A percentile compares a stretch with the other conserved stretches of the same genome.
Evolutionary conservation across 2,329 filamentous ascomycete species (phyloP).

Genomic region (Fusarium pseudoanthophilum): DNA sequence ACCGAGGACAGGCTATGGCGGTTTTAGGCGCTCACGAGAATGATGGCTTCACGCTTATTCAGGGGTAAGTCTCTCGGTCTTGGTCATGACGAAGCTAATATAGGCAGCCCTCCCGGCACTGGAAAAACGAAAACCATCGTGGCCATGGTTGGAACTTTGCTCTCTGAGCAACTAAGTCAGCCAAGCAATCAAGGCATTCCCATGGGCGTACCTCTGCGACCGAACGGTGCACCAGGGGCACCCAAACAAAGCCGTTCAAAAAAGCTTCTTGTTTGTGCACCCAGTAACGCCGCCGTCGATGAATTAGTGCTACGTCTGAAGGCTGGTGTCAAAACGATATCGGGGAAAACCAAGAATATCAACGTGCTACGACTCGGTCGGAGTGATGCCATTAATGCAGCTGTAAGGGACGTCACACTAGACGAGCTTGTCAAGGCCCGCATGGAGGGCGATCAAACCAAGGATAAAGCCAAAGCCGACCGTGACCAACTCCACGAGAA

Average conservation of each 20-base stretch:
- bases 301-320: slow-evolving; percentile 95
- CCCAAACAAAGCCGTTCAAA: slow-evolving; percentile 61
- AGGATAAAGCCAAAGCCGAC: slow-evolving; percentile 65
- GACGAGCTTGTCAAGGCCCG: slow-evolving; percentile 88
- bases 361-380: slow-evolving; percentile 91
- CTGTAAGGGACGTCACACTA: slow-evolving; percentile 89
- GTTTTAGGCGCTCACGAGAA: slow-evolving; percentile 94
- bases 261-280: slow-evolving; percentile 96
- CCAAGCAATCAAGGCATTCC: slow-evolving; percentile 47
- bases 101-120: slow-evolving; percentile 82
- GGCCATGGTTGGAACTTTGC: slow-evolving; percentile 89
- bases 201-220: slow-evolving; percentile 47
- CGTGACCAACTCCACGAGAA: slow-evolving; percentile 71
- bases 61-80: slow-evolving; percentile 68
- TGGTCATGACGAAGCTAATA: slow-evolving; percentile 44
- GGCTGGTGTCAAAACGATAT: slow-evolving; percentile 80
- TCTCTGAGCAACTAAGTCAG: slow-evolving; percentile 52
- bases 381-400: slow-evolving; percentile 90
- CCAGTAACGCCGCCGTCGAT: slow-evolving; percentile 97
- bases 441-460: slow-evolving; percentile 69
- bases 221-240: slow-evolving; percentile 32
- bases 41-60: slow-evolving; percentile 95
- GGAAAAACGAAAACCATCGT: slow-evolving; percentile 99
- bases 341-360: slow-evolving; percentile 78
- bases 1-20: slow-evolving; percentile 88